Percentiles rank a stretch among this genome's conserved stretches.
Evolutionary conservation across 345 rosid genomes (phyloP).

Genomic region (Brassica nigra): DNA sequence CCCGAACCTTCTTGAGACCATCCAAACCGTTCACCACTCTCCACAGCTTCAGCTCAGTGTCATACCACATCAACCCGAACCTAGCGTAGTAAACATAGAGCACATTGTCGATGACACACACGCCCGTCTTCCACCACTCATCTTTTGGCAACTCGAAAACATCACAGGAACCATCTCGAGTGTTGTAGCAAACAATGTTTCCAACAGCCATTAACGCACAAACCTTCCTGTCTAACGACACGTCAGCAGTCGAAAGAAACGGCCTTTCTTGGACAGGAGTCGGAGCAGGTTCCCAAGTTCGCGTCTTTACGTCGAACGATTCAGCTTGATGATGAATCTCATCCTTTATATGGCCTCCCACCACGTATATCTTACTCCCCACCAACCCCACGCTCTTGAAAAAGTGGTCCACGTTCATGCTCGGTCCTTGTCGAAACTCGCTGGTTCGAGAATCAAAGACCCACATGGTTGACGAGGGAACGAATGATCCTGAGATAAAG

Average conservation of each 20-base stretch:
- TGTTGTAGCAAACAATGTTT: background rate
- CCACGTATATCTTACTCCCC: background rate
- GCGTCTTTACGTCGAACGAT: background rate
- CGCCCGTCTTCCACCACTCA: background rate
- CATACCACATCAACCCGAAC: constrained; percentile 24
- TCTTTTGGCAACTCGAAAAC: background rate
- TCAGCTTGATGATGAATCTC: background rate
- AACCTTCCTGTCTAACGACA: constrained; percentile 16
- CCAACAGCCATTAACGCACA: background rate
- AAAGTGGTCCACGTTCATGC: background rate
- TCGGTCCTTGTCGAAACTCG: background rate
- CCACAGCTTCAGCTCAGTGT: background rate
- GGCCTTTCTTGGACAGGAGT: background rate
- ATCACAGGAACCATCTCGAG: constrained; percentile 12
- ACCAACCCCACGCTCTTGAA: background rate
- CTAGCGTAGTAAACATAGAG: constrained; percentile 15
- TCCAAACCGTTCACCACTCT: background rate
- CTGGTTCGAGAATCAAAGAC: background rate
- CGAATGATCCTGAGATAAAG: background rate
- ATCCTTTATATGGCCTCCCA: background rate
- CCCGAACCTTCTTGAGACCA: background rate
- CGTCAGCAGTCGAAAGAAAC: background rate
- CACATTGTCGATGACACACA: constrained; percentile 5
- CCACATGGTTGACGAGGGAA: background rate
- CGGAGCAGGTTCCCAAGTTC: background rate